phyloP scores from a whole-genome alignment of 2,329 filamentous ascomycete species.

The Apiospora malaysiana region DNA sequence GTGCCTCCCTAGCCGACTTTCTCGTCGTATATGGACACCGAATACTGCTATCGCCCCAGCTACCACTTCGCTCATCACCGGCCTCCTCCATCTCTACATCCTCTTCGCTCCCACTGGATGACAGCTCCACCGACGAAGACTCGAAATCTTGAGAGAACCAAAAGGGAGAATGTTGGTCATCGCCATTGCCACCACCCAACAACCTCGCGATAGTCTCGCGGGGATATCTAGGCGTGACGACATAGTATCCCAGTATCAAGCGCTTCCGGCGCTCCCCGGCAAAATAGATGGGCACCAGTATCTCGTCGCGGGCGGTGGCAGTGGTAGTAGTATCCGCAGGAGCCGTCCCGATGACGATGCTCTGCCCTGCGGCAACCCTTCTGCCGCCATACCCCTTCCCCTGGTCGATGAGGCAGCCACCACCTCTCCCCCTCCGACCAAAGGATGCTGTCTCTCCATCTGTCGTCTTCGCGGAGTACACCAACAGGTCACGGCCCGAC shows the following conservation, averaged over 20 bases:
- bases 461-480: background rate
- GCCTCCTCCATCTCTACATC: conserved; percentile 9
- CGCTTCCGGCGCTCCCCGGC: background rate
- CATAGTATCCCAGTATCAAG: background rate
- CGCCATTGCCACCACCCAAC: background rate
- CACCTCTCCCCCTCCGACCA: background rate
- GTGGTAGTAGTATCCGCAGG: too few species aligned
- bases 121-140: background rate
- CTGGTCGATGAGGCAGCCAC: background rate
- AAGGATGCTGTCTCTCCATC: too few species aligned
- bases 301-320: background rate
- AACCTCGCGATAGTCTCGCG: background rate
- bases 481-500: background rate
- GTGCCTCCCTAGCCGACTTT: background rate
- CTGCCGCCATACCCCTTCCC: background rate
- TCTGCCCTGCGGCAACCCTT: background rate
- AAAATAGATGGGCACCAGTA: background rate
- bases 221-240: background rate
- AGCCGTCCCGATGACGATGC: background rate
- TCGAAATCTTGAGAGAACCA: background rate
- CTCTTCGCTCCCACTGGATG: background rate
- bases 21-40: background rate
- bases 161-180: background rate
- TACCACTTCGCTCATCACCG: background rate
- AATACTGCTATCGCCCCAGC: too few species aligned